phyloP scores from a whole-genome alignment of 306 rosid genomes.

The Lathyrus tuberosus region DNA sequence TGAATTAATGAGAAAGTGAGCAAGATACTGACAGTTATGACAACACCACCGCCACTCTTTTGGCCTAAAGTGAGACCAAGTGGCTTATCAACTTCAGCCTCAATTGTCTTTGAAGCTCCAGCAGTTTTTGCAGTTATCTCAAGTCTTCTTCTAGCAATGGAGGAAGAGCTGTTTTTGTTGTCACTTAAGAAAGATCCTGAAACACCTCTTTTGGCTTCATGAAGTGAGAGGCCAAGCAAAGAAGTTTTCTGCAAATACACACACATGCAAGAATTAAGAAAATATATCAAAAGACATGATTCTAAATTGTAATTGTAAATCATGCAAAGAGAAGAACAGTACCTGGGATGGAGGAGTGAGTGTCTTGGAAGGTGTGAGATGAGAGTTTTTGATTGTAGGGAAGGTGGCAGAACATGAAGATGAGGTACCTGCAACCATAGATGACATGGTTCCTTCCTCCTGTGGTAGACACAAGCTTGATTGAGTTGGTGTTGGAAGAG shows the following conservation, averaged over 20 bases:
- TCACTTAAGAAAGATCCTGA: constrained; percentile 48
- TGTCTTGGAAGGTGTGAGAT: background rate
- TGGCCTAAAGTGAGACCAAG: constrained; percentile 97
- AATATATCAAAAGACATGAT: background rate
- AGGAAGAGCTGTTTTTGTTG: constrained; percentile 34
- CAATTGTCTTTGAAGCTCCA: constrained; percentile 83
- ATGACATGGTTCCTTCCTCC: constrained; percentile 52
- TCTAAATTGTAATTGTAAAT: background rate
- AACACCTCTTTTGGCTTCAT: constrained; percentile 64
- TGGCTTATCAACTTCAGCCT: constrained; percentile 95
- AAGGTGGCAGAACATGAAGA: constrained; percentile 62
- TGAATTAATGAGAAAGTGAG: background rate
- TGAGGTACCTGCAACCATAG: constrained; percentile 64
- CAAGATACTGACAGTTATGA: constrained; percentile 66
- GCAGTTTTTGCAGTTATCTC: constrained; percentile 73
- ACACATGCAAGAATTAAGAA: background rate
- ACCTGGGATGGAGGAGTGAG: constrained; percentile 53
- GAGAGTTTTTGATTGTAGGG: constrained; percentile 50
- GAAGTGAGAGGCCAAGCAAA: constrained; percentile 75
- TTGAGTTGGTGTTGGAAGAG: constrained; percentile 13
- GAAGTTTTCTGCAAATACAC: constrained; percentile 56
- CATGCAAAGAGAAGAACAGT: constrained; percentile 7
- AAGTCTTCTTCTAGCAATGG: constrained; percentile 49
- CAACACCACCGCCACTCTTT: constrained; percentile 75
- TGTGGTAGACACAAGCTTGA: constrained; percentile 5